These are phyloP conservation scores for Capsicum baccatum DNA, from an alignment of 257 asterid species.

Conservation along the genomic window DNA sequence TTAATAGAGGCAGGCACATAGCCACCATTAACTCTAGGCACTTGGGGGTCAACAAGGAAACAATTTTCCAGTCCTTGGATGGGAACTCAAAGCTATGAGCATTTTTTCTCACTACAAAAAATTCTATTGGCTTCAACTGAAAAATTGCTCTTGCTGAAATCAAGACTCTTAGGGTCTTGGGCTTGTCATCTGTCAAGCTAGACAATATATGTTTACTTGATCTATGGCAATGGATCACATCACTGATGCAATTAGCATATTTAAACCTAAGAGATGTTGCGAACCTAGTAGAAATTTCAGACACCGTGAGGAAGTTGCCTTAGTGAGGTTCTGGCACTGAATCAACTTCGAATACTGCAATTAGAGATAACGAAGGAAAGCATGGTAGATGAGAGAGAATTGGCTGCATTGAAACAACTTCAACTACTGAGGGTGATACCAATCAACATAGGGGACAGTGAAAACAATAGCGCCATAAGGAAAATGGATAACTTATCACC, in stretches of 20 bases:
- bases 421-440: constrained; percentile 35
- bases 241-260: constrained; percentile 37
- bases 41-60: constrained; percentile 34
- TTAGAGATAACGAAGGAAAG: constrained; percentile 38
- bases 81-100: constrained; percentile 40
- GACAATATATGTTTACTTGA: constrained; percentile 28
- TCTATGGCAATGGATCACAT: constrained; percentile 43
- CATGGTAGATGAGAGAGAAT: constrained; percentile 27
- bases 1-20: constrained; percentile 26
- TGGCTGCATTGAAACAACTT: constrained; percentile 28
- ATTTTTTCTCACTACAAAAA: constrained; percentile 29
- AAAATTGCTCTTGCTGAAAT: constrained; percentile 33
- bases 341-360: constrained; percentile 38
- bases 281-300: constrained; percentile 26
- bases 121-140: constrained; percentile 30
- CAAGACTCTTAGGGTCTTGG: constrained; percentile 41
- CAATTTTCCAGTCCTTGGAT: constrained; percentile 26
- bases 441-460: constrained; percentile 34
- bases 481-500: constrained; percentile 32
- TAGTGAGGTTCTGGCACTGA: constrained; percentile 29
- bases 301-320: constrained; percentile 29
- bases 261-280: constrained; percentile 37
- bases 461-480: constrained; percentile 23
- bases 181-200: constrained; percentile 36
- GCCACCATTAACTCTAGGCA: constrained; percentile 33